A percentile compares a stretch with the other conserved stretches of the same genome.
Conservation (phyloP, 2,329 filamentous ascomycete genomes). For the Beauveria bassiana region DNA sequence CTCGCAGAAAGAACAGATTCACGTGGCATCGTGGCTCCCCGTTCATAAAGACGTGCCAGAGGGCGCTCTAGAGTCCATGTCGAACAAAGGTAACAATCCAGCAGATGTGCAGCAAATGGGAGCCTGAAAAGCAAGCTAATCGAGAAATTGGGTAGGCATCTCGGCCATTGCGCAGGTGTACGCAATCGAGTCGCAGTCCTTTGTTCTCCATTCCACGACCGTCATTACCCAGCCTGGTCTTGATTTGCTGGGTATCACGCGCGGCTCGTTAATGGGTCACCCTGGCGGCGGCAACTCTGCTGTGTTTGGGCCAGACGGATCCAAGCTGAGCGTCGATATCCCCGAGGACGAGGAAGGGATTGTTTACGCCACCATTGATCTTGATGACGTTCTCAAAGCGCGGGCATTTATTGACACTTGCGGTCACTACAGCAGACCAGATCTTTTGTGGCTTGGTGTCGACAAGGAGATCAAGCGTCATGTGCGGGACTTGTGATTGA, state of each 20-base stretch:
- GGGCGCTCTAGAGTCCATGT: background rate
- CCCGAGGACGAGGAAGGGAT: constrained; percentile 32
- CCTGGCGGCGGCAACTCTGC: background rate
- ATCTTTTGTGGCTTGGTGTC: constrained; percentile 28
- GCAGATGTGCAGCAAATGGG: background rate
- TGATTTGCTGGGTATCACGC: background rate
- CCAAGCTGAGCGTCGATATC: background rate
- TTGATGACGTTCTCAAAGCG: constrained; percentile 33
- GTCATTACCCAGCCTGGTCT: background rate
- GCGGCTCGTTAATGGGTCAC: background rate
- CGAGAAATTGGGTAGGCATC: background rate
- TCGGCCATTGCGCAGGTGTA: background rate
- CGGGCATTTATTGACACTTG: constrained; percentile 32
- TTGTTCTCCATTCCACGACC: background rate
- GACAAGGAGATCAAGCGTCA: background rate
- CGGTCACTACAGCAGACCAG: constrained; percentile 30
- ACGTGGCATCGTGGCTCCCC: constrained; percentile 42
- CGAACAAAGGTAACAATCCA: background rate
- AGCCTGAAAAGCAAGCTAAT: background rate
- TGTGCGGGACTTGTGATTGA: background rate
- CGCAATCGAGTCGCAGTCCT: background rate
- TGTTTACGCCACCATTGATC: constrained; percentile 42
- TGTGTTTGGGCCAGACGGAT: background rate
- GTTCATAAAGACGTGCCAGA: background rate
- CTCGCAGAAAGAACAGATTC: constrained; percentile 36